phyloP scores from a whole-genome alignment of 2,329 filamentous ascomycete species.

The Curvularia sp. region DNA sequence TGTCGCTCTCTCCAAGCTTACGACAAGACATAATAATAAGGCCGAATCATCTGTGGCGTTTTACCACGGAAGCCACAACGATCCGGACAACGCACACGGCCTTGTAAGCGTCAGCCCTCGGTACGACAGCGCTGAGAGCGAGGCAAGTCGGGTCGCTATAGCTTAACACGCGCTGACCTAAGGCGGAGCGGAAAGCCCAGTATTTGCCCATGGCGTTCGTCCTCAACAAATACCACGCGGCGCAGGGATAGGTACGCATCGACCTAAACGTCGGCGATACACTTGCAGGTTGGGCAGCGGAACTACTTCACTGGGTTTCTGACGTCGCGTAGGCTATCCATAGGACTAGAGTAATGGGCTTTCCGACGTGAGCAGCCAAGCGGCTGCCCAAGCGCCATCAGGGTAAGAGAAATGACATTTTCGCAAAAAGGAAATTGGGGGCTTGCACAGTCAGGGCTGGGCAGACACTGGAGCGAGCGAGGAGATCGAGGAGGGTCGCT shows the following conservation, averaged over 20 bases:
- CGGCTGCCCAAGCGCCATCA: not conserved
- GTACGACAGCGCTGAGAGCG: not conserved
- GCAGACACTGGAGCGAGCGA: not conserved
- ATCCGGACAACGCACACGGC: not conserved
- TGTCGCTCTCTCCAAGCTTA: not conserved
- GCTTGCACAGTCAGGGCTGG: not conserved
- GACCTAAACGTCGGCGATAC: not conserved
- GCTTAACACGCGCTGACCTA: not conserved
- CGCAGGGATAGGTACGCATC: not conserved
- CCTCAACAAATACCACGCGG: not conserved
- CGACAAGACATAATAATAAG: constrained; percentile 6
- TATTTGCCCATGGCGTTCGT: constrained; percentile 6
- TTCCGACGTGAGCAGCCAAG: not conserved
- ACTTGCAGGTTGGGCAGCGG: constrained; percentile 7
- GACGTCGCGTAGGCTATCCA: not conserved
- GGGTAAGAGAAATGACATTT: not conserved
- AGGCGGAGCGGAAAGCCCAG: constrained; percentile 14
- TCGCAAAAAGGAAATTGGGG: constrained; percentile 2
- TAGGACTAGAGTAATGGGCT: not conserved
- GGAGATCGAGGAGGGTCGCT: not conserved
- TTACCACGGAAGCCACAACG: not conserved
- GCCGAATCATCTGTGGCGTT: not conserved
- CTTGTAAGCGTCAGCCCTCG: not conserved
- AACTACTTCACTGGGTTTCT: not conserved
- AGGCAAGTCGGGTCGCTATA: constrained; percentile 4